Percentiles rank a stretch among this genome's conserved stretches.
Evolutionary conservation across 176 grass and related monocot genomes (phyloP).

Genomic region (Chrysopogon serrulatus): DNA sequence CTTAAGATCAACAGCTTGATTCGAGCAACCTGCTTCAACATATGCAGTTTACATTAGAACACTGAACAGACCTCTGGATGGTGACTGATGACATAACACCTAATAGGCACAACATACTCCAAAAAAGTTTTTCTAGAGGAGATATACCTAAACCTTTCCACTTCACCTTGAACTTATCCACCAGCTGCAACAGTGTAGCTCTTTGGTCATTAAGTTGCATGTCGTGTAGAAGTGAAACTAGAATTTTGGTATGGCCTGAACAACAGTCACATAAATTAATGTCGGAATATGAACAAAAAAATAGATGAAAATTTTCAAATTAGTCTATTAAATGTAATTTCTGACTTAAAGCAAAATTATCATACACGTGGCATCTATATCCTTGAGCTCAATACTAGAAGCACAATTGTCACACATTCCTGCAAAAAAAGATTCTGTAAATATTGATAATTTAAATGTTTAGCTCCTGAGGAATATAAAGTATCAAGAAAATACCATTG

Average conservation of each 20-base stretch:
- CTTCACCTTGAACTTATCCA: slow-evolving; percentile 79
- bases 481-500: slow-evolving; percentile 52
- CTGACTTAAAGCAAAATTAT: neutral
- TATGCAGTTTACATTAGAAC: neutral
- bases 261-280: neutral
- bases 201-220: slow-evolving; percentile 75
- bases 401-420: slow-evolving; percentile 57
- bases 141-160: slow-evolving; percentile 58
- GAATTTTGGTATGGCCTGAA: slow-evolving; percentile 64
- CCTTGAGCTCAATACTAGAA: slow-evolving; percentile 40
- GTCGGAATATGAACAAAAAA: neutral
- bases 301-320: neutral
- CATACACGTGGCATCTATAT: slow-evolving; percentile 46
- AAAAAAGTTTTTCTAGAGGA: neutral
- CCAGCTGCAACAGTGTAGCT: slow-evolving; percentile 78
- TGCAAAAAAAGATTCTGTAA: slow-evolving; percentile 14
- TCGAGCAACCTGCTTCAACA: slow-evolving; percentile 51
- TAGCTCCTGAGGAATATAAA: neutral
- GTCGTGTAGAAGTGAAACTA: slow-evolving; percentile 51
- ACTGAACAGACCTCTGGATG: neutral
- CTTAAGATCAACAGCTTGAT: slow-evolving; percentile 57
- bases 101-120: neutral
- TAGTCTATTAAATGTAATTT: slow-evolving; percentile 1
- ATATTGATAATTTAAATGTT: slow-evolving; percentile 2
- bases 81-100: neutral